phyloP scores from a whole-genome alignment of 495 filamentous ascomycete species.

The Umbilicaria muhlenbergii region DNA sequence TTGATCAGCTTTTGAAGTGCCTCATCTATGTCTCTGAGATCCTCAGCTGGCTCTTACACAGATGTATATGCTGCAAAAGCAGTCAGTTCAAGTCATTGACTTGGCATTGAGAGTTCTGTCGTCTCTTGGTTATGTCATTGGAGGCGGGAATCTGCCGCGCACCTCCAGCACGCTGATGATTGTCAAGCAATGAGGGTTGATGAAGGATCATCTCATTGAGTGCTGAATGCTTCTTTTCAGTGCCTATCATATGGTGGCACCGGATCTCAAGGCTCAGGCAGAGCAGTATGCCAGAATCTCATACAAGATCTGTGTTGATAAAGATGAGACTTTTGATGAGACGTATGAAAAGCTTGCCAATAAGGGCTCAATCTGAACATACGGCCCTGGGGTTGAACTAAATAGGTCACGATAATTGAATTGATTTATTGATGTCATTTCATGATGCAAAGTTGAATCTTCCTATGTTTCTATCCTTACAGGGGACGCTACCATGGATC shows the following conservation, averaged over 20 bases:
- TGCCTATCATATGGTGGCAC: slow-evolving; percentile 17
- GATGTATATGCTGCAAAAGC: slow-evolving; percentile 1
- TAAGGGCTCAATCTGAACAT: no score
- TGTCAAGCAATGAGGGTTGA: slow-evolving; percentile 28
- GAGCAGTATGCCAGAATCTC: no score
- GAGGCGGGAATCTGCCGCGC: slow-evolving; percentile 14
- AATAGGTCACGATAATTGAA: no score
- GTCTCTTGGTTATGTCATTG: slow-evolving; percentile 26
- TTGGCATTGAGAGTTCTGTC: slow-evolving; percentile 18
- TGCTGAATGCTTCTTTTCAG: slow-evolving; percentile 22
- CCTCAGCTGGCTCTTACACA: slow-evolving; percentile 17
- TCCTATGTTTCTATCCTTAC: no score
- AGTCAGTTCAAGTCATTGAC: slow-evolving; percentile 14
- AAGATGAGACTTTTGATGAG: no score
- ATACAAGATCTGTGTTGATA: no score
- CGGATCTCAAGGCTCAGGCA: slow-evolving; percentile 8
- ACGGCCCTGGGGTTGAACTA: no score
- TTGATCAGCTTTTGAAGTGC: slow-evolving; percentile 12
- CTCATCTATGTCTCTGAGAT: slow-evolving; percentile 16
- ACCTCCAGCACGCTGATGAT: slow-evolving; percentile 8
- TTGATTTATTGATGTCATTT: no score
- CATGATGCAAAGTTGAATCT: no score
- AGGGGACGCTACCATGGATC: no score
- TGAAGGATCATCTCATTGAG: slow-evolving; percentile 14
- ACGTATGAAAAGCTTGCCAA: no score